A percentile compares a stretch with the other conserved stretches of the same genome.
phyloP scores from a whole-genome alignment of 1,139 yeast species.

The Meyerozyma athensensis region DNA sequence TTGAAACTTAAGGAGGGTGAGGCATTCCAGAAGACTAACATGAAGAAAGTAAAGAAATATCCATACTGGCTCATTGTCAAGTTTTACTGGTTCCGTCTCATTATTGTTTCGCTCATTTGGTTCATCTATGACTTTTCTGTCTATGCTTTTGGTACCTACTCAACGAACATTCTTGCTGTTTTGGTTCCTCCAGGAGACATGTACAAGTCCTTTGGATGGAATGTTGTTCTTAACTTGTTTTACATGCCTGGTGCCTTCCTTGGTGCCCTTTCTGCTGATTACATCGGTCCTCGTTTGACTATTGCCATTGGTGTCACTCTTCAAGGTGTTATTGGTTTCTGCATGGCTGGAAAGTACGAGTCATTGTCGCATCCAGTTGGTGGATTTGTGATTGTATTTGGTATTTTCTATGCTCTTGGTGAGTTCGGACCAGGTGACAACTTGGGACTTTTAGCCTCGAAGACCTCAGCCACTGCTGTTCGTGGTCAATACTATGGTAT shows the following conservation, averaged over 20 bases:
- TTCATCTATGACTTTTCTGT: conserved; percentile 84
- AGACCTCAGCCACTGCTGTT: conserved; percentile 79
- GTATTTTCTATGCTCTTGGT: conserved; percentile 80
- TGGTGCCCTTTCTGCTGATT: conserved; percentile 82
- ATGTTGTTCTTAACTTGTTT: conserved; percentile 79
- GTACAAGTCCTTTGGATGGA: conserved; percentile 87
- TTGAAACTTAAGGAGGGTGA: conserved; percentile 69
- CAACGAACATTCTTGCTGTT: conserved; percentile 57
- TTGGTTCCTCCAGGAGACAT: conserved; percentile 61
- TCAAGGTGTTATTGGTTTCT: conserved; percentile 80
- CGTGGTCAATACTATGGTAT: conserved; percentile 90
- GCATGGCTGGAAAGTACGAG: conserved; percentile 72
- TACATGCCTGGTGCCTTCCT: conserved; percentile 85
- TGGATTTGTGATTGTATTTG: conserved; percentile 79
- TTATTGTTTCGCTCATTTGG: conserved; percentile 76
- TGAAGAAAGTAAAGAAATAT: conserved; percentile 52
- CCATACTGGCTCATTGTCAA: conserved; percentile 70
- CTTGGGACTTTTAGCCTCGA: conserved; percentile 82
- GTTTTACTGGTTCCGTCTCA: conserved; percentile 80
- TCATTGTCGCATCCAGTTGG: conserved; percentile 58
- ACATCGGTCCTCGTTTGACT: conserved; percentile 82
- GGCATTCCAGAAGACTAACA: conserved; percentile 63
- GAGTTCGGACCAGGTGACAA: conserved; percentile 96
- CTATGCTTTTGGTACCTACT: conserved; percentile 83
- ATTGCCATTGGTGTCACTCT: conserved; percentile 60